Percentiles rank a stretch among this genome's conserved stretches.
Conservation (phyloP, 1,284 basidiomycete genomes). For the Hemileia vastatrix region DNA sequence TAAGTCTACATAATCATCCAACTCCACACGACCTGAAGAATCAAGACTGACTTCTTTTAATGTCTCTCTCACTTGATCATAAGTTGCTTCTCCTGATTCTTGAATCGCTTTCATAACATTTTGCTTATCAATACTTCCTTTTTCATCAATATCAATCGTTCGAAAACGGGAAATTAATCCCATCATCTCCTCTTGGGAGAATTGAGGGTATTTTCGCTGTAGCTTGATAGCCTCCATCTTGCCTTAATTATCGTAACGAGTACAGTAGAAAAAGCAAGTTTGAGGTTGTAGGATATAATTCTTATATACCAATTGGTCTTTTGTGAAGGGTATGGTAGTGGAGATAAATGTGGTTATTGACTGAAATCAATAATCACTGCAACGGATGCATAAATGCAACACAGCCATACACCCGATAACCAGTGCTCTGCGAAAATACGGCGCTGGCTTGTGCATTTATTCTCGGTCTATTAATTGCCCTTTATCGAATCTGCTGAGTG, state of each 20-base stretch:
- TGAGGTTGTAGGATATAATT: too few species aligned
- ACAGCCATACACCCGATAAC: too few species aligned
- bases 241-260: slow-evolving; percentile 3
- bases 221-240: slow-evolving; percentile 74
- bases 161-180: slow-evolving; percentile 55
- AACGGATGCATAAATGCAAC: too few species aligned
- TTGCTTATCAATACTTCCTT: slow-evolving; percentile 73
- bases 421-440: too few species aligned
- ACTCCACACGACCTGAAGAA: slow-evolving; percentile 84
- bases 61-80: slow-evolving; percentile 71
- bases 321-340: too few species aligned
- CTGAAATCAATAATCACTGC: too few species aligned
- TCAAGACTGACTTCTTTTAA: slow-evolving; percentile 89
- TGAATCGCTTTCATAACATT: slow-evolving; percentile 67
- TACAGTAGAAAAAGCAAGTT: too few species aligned
- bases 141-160: slow-evolving; percentile 68
- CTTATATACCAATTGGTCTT: too few species aligned
- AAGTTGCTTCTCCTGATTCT: slow-evolving; percentile 64
- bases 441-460: too few species aligned
- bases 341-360: too few species aligned
- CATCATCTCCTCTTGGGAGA: slow-evolving; percentile 82
- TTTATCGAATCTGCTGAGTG: too few species aligned
- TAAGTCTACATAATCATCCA: slow-evolving; percentile 97
- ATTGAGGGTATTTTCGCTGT: slow-evolving; percentile 85
- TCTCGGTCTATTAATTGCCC: too few species aligned